Conservation (phyloP, 1,139 yeast genomes). For the Wickerhamiella infanticola region DNA sequence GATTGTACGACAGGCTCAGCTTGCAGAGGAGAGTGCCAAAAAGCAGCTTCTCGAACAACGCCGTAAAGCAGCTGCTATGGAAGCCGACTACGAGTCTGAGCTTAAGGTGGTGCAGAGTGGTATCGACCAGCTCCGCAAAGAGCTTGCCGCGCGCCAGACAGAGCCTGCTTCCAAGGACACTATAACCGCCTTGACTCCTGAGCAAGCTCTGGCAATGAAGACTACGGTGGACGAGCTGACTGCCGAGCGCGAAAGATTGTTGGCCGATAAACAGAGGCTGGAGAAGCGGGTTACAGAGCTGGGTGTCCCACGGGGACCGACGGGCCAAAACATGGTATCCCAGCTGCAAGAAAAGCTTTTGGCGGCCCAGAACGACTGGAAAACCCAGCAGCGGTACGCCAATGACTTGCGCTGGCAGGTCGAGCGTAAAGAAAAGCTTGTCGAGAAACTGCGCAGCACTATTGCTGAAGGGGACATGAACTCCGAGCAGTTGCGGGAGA, state of each 20-base stretch:
- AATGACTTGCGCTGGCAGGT: slow-evolving; percentile 11
- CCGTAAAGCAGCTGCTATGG: slow-evolving; percentile 3
- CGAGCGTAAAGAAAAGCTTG: slow-evolving; percentile 12
- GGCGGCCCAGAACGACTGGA: slow-evolving; percentile 8
- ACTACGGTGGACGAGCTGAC: slow-evolving; percentile 25
- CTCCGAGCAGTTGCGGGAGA: slow-evolving; percentile 25
- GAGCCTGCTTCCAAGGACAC: slow-evolving; percentile 2
- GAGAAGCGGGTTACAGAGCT: slow-evolving; percentile 20
- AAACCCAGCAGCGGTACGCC: slow-evolving; percentile 12
- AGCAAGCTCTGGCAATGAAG: slow-evolving; percentile 22
- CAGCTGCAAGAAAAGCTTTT: slow-evolving; percentile 11
- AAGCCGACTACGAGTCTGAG: slow-evolving; percentile 10
- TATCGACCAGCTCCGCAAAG: slow-evolving; percentile 4
- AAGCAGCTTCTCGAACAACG: slow-evolving; percentile 40
- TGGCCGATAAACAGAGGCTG: slow-evolving; percentile 24
- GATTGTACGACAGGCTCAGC: slow-evolving; percentile 43
- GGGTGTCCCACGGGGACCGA: slow-evolving; percentile 5
- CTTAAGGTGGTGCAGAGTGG: slow-evolving; percentile 5
- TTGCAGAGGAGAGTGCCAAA: slow-evolving; percentile 44
- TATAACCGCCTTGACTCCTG: slow-evolving; percentile 3
- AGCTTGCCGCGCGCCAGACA: slow-evolving; percentile 7
- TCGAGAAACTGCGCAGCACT: slow-evolving; percentile 10
- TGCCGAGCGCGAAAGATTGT: slow-evolving; percentile 24
- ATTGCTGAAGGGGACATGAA: slow-evolving; percentile 23
- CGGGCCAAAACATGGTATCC: slow-evolving; percentile 3